A percentile compares a stretch with the other conserved stretches of the same genome.
phyloP scores from a whole-genome alignment of 2,329 filamentous ascomycete genomes.

The Diaporthe helianthi region DNA sequence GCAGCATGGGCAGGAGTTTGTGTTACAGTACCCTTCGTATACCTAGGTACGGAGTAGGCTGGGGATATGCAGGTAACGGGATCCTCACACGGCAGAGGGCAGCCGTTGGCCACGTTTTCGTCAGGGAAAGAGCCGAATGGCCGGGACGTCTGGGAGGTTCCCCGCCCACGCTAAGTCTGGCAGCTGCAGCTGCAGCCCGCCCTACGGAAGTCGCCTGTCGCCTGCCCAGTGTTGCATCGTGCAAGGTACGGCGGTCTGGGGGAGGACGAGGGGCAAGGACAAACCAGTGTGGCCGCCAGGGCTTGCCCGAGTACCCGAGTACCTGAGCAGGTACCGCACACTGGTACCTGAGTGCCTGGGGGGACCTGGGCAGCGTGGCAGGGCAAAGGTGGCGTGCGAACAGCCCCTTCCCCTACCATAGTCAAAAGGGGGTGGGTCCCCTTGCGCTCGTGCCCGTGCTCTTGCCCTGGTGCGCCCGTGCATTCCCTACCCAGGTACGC shows the following conservation, averaged over 20 bases:
- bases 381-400: constrained; percentile 26
- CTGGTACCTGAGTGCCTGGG: not conserved
- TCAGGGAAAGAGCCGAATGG: constrained; percentile 35
- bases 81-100: constrained; percentile 19
- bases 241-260: constrained; percentile 21
- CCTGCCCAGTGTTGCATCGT: constrained; percentile 22
- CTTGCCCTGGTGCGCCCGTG: not conserved
- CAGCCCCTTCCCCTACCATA: not conserved
- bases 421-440: constrained; percentile 26
- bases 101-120: constrained; percentile 34
- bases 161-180: constrained; percentile 31
- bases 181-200: constrained; percentile 31
- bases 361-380: not conserved
- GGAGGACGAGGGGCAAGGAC: not conserved
- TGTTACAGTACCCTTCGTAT: not conserved
- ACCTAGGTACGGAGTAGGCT: no score
- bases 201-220: constrained; percentile 34
- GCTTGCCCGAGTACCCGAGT: not conserved
- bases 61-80: constrained; percentile 10
- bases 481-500: no score
- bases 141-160: constrained; percentile 31
- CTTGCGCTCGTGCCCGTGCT: constrained; percentile 12
- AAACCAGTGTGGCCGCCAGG: constrained; percentile 3
- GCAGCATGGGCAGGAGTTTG: not conserved
- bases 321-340: no score